Base-by-base conservation (phyloP, 2,329 filamentous ascomycete species). In the Penicillium corylophilum region DNA sequence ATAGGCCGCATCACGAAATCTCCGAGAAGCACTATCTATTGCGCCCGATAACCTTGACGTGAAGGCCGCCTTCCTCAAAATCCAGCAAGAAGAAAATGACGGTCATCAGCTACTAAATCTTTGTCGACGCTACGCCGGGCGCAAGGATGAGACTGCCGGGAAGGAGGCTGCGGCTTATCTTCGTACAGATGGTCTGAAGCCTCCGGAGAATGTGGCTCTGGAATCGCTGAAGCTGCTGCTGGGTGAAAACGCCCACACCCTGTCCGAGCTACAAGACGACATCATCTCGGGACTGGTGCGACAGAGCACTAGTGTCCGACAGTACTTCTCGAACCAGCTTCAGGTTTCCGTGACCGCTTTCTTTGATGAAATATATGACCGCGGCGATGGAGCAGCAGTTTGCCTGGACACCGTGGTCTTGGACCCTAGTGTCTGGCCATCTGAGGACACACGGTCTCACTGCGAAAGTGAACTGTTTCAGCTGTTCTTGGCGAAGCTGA, bases 401-500 rank as follows among this genome's bases (percentile, higher is more conserved):
- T 77, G 74, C 48, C 64, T 79, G 48, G 73, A 77, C 50, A 74
- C 71, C 2, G 71, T 78, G 20, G 74, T 77, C 5, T 60, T 78
- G 45, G 74, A 77, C 53, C 67, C 67, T n/a, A 67, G 66, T 5
- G 68, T 77, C 5, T 79, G 77, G 77, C 68, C 69, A 16, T 71
- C 69, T 4, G 74, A 78, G 55, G 65, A 71, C 26, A 66, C 57
- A n/a, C 70, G 75, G 39, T 63, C 68, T 15, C 71, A 74, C 46
- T 77, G 74, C 56, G 74, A 78, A 57, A 70, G 70, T 49, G 76
- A 78, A 55, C 68, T 79, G 5, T 78, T 79, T 52, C 74, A 75
- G 64, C 82, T 95, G 51, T 85, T 93, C 61, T 84, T 96, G 60
- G 92, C 92, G 22, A 88, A 89, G 64, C 78, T 96, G 62, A 95